Evolutionary conservation across 129 eudicot genomes (phyloP), one percentile per base, ranked within the genome.

Genomic region (Pseudognaphalium luteoalbum): DNA sequence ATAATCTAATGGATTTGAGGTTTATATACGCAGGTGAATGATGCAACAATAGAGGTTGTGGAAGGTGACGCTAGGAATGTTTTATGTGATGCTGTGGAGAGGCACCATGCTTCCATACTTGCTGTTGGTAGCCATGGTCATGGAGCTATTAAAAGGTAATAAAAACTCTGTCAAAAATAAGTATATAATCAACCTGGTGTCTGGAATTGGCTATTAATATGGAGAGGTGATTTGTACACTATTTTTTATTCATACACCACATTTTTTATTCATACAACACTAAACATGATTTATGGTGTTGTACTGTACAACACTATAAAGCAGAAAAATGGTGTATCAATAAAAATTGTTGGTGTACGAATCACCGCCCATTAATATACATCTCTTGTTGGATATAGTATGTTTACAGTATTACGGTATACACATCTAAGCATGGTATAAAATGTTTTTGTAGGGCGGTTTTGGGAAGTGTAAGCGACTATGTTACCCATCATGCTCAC

Each of bases 111-210:
- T 16, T 68, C 93, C 71, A 79, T 92, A 52, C 76, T 92, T 70
- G 94, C 88, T 69, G 92, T 92, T 72, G 98, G 98, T 52, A 90
- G 90, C 72, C 98, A 92, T 79, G 98, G 98, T 44, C 84, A 90
- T 80, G 98, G 98, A 77, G 89, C 94, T 66, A 83, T 92, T 1
- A 90, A 90, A 80, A 90, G 98, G 98, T 92, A 4, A 54, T 54
- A 54, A 11, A 19, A n/a, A 2, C 12, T 56, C 5, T 57, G 29
- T 57, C 12, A 6, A 57, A 57, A 19, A 7, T 57, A 67, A 2
- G 32, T 11, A 3, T 0, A 32, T 32, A 32, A 32, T 2, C 2
- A 32, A 32, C 28, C 28, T 25, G 28, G 28, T 25, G 28, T 25
- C 1, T 25, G 28, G 28, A 25, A n/a, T n/a, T n/a, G n/a, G n/a